Percentiles rank a stretch among this genome's conserved stretches.
phyloP scores from a whole-genome alignment of 495 filamentous ascomycete species.

The Xylaria curta region DNA sequence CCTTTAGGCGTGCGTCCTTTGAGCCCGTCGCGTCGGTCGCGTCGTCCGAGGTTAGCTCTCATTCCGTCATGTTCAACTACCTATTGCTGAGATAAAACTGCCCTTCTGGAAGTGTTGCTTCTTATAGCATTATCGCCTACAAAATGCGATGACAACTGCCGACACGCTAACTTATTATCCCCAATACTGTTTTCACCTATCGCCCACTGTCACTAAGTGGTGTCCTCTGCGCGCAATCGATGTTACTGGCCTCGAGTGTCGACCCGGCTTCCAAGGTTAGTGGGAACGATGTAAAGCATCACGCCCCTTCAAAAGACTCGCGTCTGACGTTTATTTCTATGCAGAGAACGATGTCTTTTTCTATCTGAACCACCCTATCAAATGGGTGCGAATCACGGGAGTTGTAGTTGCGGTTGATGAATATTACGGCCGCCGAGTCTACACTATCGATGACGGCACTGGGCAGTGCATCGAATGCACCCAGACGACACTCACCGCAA shows the following conservation, averaged over 20 bases:
- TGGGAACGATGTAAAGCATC: not conserved
- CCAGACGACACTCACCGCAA: slow-evolving; percentile 33
- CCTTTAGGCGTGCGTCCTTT: not conserved
- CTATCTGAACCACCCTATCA: slow-evolving; percentile 86
- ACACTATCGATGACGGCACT: slow-evolving; percentile 86
- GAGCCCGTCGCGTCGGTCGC: slow-evolving; percentile 25
- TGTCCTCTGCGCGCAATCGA: slow-evolving; percentile 76
- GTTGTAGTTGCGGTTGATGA: slow-evolving; percentile 79
- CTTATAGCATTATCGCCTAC: slow-evolving; percentile 23
- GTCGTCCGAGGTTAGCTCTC: slow-evolving; percentile 6
- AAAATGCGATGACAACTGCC: slow-evolving; percentile 61
- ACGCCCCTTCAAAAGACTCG: not conserved
- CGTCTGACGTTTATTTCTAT: slow-evolving; percentile 20
- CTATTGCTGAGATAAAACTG: slow-evolving; percentile 24
- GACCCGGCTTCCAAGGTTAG: slow-evolving; percentile 71
- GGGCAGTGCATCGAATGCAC: slow-evolving; percentile 73
- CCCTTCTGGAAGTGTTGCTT: slow-evolving; percentile 24
- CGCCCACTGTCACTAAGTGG: slow-evolving; percentile 84
- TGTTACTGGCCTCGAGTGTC: slow-evolving; percentile 64
- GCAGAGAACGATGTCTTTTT: slow-evolving; percentile 78
- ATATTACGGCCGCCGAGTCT: slow-evolving; percentile 61
- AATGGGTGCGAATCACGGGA: slow-evolving; percentile 80
- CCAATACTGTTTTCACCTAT: slow-evolving; percentile 81
- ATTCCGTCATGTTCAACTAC: slow-evolving; percentile 25
- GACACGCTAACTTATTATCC: slow-evolving; percentile 63